phyloP scores from a whole-genome alignment of 768 basidiomycete species.

The Gloeopeniophorella convolvens region DNA sequence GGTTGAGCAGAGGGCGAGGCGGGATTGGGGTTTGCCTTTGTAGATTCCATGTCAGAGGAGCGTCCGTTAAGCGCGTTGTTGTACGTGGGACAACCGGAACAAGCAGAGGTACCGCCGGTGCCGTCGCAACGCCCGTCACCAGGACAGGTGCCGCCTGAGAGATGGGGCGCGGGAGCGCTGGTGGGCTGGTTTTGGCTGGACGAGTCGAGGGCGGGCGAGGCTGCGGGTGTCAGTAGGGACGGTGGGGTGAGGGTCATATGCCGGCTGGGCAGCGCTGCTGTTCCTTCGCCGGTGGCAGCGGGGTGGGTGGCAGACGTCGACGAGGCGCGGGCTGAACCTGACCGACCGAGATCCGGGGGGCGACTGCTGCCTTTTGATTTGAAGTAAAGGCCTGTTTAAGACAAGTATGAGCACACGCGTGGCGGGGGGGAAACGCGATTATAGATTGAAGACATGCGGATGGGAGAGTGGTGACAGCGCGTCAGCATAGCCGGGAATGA shows the following conservation, averaged over 20 bases:
- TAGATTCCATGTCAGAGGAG: slow-evolving; percentile 33
- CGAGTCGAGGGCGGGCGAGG: slow-evolving; percentile 28
- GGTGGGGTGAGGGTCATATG: slow-evolving; percentile 29
- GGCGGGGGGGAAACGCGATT: slow-evolving; percentile 4
- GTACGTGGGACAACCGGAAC: slow-evolving; percentile 93
- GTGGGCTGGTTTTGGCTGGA: slow-evolving; percentile 21
- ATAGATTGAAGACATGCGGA: slow-evolving; percentile 17
- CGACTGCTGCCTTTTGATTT: slow-evolving; percentile 75
- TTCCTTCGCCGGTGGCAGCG: slow-evolving; percentile 28
- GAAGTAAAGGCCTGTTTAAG: slow-evolving; percentile 67
- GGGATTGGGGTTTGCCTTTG: slow-evolving; percentile 18
- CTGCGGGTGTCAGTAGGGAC: slow-evolving; percentile 27
- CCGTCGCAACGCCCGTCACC: slow-evolving; percentile 98
- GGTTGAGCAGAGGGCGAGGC: slow-evolving; percentile 25
- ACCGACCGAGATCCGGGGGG: slow-evolving; percentile 48
- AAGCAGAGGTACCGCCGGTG: slow-evolving; percentile 88
- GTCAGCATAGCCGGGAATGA: slow-evolving; percentile 16
- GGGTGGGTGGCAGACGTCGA: slow-evolving; percentile 22
- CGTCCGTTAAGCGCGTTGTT: slow-evolving; percentile 67
- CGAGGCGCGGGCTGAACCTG: slow-evolving; percentile 15
- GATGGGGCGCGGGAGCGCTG: slow-evolving; percentile 12
- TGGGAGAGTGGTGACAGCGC: slow-evolving; percentile 10
- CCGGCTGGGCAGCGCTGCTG: slow-evolving; percentile 25
- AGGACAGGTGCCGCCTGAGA: slow-evolving; percentile 74
- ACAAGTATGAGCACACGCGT: slow-evolving; percentile 15